Conservation (phyloP, 179 eudicot species). For the Amaranthus tricolor region DNA sequence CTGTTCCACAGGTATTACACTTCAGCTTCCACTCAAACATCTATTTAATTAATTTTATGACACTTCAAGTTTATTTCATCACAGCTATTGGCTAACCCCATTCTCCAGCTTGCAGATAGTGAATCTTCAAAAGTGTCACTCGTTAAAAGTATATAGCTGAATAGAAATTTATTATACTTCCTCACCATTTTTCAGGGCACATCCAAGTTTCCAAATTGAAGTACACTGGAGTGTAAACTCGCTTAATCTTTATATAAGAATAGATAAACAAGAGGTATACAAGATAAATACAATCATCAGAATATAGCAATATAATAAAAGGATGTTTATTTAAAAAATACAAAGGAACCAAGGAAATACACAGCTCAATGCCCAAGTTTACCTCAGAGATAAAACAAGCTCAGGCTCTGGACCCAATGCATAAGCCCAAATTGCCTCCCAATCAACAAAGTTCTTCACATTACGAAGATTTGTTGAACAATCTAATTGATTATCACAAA, state of each 20-base stretch:
- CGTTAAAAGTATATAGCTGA: neutral
- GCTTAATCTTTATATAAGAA: neutral
- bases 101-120: conserved; percentile 2
- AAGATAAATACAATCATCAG: neutral
- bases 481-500: conserved; percentile 40
- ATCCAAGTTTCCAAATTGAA: neutral
- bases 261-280: neutral
- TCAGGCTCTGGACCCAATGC: conserved; percentile 96
- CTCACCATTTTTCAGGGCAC: neutral
- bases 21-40: neutral
- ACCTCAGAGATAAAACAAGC: conserved; percentile 83
- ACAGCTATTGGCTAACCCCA: neutral
- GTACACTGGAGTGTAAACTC: neutral
- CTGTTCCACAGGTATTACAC: neutral
- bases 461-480: conserved; percentile 23
- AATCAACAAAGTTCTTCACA: conserved; percentile 45
- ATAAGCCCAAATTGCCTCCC: conserved; percentile 94
- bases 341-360: neutral
- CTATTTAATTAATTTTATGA: neutral
- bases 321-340: neutral
- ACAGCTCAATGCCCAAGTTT: conserved; percentile 12
- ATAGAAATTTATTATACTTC: neutral
- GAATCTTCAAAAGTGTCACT: neutral
- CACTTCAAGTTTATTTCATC: neutral
- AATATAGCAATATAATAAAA: no score